Percentiles rank a stretch among this genome's conserved stretches.
Conservation (phyloP, 768 basidiomycete genomes). For the Leucocoprinus sp. region DNA sequence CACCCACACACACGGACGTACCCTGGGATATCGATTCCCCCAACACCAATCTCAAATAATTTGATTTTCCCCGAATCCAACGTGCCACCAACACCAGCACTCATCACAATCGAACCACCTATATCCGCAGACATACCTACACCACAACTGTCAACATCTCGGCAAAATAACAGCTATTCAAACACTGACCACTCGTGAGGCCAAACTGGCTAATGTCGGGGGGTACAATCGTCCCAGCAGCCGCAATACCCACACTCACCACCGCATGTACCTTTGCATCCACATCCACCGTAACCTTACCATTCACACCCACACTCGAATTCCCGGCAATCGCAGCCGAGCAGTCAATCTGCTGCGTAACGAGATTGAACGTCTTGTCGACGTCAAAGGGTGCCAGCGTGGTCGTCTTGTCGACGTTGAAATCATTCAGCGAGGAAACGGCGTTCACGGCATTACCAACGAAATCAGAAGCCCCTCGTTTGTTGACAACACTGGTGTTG, state of each 20-base stretch:
- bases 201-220: slow-evolving; percentile 30
- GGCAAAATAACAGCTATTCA: neutral
- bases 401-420: slow-evolving; percentile 24
- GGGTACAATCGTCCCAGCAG: slow-evolving; percentile 36
- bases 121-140: slow-evolving; percentile 30
- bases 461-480: slow-evolving; percentile 22
- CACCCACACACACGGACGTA: slow-evolving; percentile 15
- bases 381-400: slow-evolving; percentile 24
- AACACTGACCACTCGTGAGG: slow-evolving; percentile 24
- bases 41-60: slow-evolving; percentile 34
- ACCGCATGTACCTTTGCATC: slow-evolving; percentile 25
- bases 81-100: slow-evolving; percentile 29
- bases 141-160: slow-evolving; percentile 2
- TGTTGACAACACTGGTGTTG: no score
- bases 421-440: slow-evolving; percentile 14
- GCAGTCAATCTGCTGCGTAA: slow-evolving; percentile 23
- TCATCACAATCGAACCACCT: slow-evolving; percentile 29
- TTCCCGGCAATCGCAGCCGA: slow-evolving; percentile 7
- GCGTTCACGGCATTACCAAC: slow-evolving; percentile 18
- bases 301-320: slow-evolving; percentile 10
- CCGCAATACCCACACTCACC: slow-evolving; percentile 31
- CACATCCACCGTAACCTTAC: slow-evolving; percentile 21
- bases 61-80: slow-evolving; percentile 35
- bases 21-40: slow-evolving; percentile 44
- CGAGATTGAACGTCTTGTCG: slow-evolving; percentile 23